These are phyloP conservation scores for Elsinoe perseae DNA, from an alignment of 2,329 filamentous ascomycete species.

Conservation along the genomic window DNA sequence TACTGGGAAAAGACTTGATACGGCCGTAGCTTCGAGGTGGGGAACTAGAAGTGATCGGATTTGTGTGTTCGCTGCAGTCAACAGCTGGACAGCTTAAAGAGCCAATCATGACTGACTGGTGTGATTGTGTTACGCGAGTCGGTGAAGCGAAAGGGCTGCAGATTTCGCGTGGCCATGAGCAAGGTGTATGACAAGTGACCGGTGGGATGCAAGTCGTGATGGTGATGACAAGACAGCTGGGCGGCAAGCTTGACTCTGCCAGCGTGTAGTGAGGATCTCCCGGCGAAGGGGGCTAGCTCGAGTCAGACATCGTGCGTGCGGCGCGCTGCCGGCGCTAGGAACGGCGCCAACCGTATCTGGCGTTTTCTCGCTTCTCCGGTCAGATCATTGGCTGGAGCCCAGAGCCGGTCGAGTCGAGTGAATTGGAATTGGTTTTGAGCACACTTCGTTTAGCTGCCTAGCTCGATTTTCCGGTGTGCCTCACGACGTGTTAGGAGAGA, in stretches of 20 bases:
- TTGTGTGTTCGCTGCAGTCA: background rate
- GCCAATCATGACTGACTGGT: slow-evolving; percentile 8
- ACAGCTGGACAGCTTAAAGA: background rate
- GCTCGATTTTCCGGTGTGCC: slow-evolving; percentile 6
- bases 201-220: background rate
- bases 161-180: background rate
- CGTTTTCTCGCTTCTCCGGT: slow-evolving; percentile 2
- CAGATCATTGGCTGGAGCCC: background rate
- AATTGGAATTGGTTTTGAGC: slow-evolving; percentile 12
- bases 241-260: background rate
- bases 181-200: slow-evolving; percentile 5
- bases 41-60: background rate
- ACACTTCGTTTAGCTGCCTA: slow-evolving; percentile 11
- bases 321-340: slow-evolving; percentile 8
- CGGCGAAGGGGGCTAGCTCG: background rate
- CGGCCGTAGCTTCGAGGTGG: background rate
- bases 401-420: slow-evolving; percentile 8
- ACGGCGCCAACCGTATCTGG: slow-evolving; percentile 8
- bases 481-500: background rate
- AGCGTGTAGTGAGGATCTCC: background rate
- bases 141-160: background rate
- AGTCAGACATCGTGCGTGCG: background rate
- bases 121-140: background rate
- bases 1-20: background rate
- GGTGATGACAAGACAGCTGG: background rate